Base-by-base conservation (phyloP, 805 yeast genomes). In the Teunomyces funiuensis region DNA sequence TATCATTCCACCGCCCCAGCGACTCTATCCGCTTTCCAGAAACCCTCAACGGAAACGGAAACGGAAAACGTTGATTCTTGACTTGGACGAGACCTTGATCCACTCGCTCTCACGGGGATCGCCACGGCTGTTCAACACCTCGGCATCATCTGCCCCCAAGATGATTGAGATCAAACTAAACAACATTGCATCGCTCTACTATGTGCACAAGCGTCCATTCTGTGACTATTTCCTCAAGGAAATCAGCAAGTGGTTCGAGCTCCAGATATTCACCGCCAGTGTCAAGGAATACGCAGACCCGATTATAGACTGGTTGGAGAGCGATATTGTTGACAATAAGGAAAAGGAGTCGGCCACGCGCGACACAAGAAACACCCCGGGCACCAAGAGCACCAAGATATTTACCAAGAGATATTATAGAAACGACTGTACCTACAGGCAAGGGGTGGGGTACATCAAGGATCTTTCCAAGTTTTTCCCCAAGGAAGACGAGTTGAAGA, bases 231-330 rank as follows among this genome's bases (percentile, higher is more conserved):
- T 93, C 55, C 69, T 93, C 18, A 71, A 79, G 44, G 83, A 83
- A 46, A 93, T 89, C 6, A 72, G 83, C 39, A 79, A 80, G 52
- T 91, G 97, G 97, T 93, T 79, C 64, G 85, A 88, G 51, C 68
- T 93, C 31, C 90, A 89, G 23, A 80, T 95, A 7, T 93, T 93
- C 70, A 93, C 99, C 0, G 99, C 99, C 2, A 85, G 95, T 28
- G 90, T 93, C 46, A 80, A 82, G 60, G 96, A 88, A 58, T 93
- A 93, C 56, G 98, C 99, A 0, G 99, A 93, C 56, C 98, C 99
- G 0, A 95, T 93, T 38, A 87, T 93, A 39, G 91, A 91, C 63
- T 87, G 90, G 82, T 70, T 91, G 15, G 98, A 91, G 60, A 73
- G 76, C 53, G 87, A 83, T 41, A 53, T 65, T 20, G 50, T 63